Evolutionary conservation across 371 early-diverging fungal genomes (phyloP).

Genomic region (Homolaphlyctis polyrhiza): DNA sequence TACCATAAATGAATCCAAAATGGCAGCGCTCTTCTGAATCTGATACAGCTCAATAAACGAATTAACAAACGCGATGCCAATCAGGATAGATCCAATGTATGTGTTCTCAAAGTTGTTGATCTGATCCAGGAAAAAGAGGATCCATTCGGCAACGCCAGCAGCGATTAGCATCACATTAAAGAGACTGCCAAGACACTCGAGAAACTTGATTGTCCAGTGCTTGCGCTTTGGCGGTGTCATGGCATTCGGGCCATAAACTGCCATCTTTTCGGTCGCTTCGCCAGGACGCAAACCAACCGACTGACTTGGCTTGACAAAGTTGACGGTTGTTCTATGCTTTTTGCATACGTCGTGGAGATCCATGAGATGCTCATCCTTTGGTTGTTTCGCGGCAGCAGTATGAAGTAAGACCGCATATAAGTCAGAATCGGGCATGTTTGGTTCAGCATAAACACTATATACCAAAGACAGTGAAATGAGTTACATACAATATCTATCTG

Average conservation of each 20-base stretch:
- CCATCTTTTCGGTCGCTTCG: conserved; percentile 58
- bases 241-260: conserved; percentile 72
- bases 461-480: too few species aligned
- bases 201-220: conserved; percentile 63
- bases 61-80: conserved; percentile 83
- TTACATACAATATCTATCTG: too few species aligned
- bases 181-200: conserved; percentile 64
- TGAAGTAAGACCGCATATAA: too few species aligned
- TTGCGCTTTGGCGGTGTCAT: conserved; percentile 83
- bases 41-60: conserved; percentile 90
- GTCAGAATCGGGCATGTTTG: too few species aligned
- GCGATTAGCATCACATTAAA: conserved; percentile 85
- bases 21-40: conserved; percentile 74
- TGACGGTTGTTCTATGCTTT: conserved; percentile 50
- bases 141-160: conserved; percentile 74
- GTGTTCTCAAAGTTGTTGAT: conserved; percentile 37
- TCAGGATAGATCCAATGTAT: conserved; percentile 84
- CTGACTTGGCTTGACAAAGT: conserved; percentile 52
- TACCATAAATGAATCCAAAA: conserved; percentile 83
- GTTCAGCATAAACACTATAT: too few species aligned
- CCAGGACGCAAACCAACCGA: conserved; percentile 66
- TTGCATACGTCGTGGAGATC: conserved; percentile 60
- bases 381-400: too few species aligned
- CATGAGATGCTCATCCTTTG: conserved; percentile 66
- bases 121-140: conserved; percentile 69